Percentiles rank a stretch among this genome's conserved stretches.
Conservation (phyloP, 2,329 filamentous ascomycete species). For the Verticillium nubilum region DNA sequence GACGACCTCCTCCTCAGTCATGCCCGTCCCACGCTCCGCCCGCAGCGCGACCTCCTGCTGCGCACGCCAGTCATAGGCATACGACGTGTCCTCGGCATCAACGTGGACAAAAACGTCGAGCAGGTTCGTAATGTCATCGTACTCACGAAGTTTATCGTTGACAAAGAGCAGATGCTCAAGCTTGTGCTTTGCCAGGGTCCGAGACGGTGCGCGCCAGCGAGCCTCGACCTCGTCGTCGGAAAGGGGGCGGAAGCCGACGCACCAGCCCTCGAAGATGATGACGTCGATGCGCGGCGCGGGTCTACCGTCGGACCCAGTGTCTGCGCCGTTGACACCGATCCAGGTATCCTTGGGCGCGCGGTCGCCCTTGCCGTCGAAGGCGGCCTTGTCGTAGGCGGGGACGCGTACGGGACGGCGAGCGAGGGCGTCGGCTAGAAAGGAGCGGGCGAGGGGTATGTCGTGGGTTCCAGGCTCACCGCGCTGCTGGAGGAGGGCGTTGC, state of each 20-base stretch:
- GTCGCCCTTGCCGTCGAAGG: conserved; percentile 71
- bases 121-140: conserved; percentile 42
- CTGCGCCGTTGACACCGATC: conserved; percentile 48
- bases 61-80: conserved; percentile 79
- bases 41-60: conserved; percentile 74
- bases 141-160: conserved; percentile 40
- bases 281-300: conserved; percentile 48
- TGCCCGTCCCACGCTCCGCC: conserved; percentile 62
- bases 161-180: conserved; percentile 45
- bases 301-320: not conserved
- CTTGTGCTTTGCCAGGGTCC: conserved; percentile 39
- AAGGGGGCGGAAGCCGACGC: conserved; percentile 72
- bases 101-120: conserved; percentile 53
- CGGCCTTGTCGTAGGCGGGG: conserved; percentile 80
- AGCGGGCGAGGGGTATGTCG: conserved; percentile 59
- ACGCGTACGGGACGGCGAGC: conserved; percentile 48
- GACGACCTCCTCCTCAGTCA: conserved; percentile 75
- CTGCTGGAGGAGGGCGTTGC: conserved; percentile 73
- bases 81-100: conserved; percentile 65
- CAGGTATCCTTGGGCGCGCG: conserved; percentile 59
- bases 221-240: conserved; percentile 43
- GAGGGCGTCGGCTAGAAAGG: conserved; percentile 57
- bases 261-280: conserved; percentile 87
- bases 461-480: conserved; percentile 82
- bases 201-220: conserved; percentile 44